A percentile compares a stretch with the other conserved stretches of the same genome.
Evolutionary conservation across 495 filamentous ascomycete genomes (phyloP).

Genomic region (Aspergillus bridgeri): DNA sequence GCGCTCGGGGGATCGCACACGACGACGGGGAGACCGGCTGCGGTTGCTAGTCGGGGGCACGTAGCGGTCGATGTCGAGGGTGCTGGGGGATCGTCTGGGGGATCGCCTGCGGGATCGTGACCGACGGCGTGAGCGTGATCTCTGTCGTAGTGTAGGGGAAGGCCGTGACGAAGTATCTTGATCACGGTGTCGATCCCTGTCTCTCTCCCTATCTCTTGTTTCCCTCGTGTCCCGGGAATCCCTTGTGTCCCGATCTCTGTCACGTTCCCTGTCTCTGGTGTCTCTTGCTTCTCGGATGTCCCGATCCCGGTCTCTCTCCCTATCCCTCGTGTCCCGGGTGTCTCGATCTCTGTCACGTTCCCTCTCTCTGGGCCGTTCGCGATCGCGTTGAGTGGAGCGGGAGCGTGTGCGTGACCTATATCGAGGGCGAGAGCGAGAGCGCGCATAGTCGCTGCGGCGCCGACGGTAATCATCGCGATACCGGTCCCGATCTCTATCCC

Average conservation of each 20-base stretch:
- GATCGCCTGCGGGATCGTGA: conserved; percentile 25
- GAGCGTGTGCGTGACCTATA: conserved; percentile 6
- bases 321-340: neutral
- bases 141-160: conserved; percentile 21
- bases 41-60: conserved; percentile 44
- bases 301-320: neutral
- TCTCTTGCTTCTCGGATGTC: no score
- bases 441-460: conserved; percentile 20
- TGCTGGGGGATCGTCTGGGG: conserved; percentile 28
- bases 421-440: conserved; percentile 14
- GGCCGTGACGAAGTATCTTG: conserved; percentile 20
- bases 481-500: conserved; percentile 23
- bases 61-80: conserved; percentile 50
- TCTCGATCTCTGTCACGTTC: conserved; percentile 4
- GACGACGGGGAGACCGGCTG: conserved; percentile 44
- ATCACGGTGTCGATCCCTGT: conserved; percentile 7
- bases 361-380: conserved; percentile 10
- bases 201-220: neutral
- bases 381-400: conserved; percentile 9
- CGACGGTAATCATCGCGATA: conserved; percentile 28
- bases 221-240: no score
- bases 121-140: conserved; percentile 18
- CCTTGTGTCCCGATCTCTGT: no score
- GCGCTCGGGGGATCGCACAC: conserved; percentile 31
- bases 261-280: no score